Evolutionary conservation across 768 basidiomycete genomes (phyloP), one percentile per base, ranked within the genome.

Genomic region (Boletus vinaceobasis): DNA sequence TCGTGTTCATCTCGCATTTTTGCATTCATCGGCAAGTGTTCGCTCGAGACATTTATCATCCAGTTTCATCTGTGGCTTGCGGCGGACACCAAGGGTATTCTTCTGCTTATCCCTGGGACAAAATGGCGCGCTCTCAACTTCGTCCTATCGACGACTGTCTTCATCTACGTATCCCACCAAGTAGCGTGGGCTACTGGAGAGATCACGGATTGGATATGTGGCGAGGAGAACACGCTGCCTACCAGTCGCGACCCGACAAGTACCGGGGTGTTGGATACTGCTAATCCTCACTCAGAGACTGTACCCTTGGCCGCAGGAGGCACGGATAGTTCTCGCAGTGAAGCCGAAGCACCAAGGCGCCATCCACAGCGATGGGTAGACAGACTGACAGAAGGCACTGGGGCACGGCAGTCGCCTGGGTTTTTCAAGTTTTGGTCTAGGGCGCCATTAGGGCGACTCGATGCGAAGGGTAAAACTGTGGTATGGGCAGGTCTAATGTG

Each of bases 21-120:
- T 73, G 83, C 83, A 26, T 92, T 90, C 72, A 78, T 95, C 48
- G 93, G 93, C 38, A 84, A 77, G 66, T 93, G 90, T 71, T 94
- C 92, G 5, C 79, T 96, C 50, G 93, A 97, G 72, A 88, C 92
- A 0, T 97, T 94, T 69, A 88, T 95, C 65, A 81, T 95, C 54
- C 93, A 96, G 66, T 95, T 86, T 68, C 92, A 91, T 63, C 73
- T 90, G 42, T 93, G 90, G 90, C 76, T 93, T 33, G 92, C 88
- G 0, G 88, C 79, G 4, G 90, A 93, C 63, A 90, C 87, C 32
- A 88, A 88, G 68, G 88, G 89, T 17, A 77, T 95, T 54, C 77
- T 96, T 23, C 71, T 93, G 45, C 79, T 94, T 47, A 74, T 95
- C 42, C 91, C 91, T 0, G 87, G 89, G 14, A 83, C 82, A 1